These are phyloP conservation scores for Pythium insidiosum DNA, from an alignment of 352 stramenopile genomes.

Conservation along the genomic window DNA sequence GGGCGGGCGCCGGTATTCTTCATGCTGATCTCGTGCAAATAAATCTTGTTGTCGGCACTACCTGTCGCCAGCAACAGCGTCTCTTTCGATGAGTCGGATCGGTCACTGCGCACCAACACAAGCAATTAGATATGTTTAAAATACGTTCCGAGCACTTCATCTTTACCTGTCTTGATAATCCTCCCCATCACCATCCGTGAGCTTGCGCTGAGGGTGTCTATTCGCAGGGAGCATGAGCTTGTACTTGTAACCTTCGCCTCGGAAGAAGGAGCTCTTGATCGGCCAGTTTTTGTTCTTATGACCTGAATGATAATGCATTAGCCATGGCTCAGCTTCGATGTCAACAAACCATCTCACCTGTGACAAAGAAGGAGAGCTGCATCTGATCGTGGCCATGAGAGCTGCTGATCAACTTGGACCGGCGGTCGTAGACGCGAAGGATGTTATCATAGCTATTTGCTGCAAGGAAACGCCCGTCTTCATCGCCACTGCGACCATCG, in stretches of 20 bases:
- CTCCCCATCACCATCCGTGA: slow-evolving; percentile 72
- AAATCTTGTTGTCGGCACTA: slow-evolving; percentile 84
- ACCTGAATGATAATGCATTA: slow-evolving; percentile 7
- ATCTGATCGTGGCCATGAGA: slow-evolving; percentile 63
- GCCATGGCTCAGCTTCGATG: neutral
- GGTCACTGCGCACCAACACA: slow-evolving; percentile 11
- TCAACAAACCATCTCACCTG: slow-evolving; percentile 8
- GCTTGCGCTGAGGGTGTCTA: slow-evolving; percentile 45
- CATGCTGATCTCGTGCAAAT: slow-evolving; percentile 77
- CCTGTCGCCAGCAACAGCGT: slow-evolving; percentile 77
- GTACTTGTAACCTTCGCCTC: slow-evolving; percentile 82
- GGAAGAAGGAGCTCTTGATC: slow-evolving; percentile 87
- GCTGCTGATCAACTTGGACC: slow-evolving; percentile 77
- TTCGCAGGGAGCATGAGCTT: slow-evolving; percentile 61
- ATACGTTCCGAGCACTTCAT: no score
- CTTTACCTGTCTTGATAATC: slow-evolving; percentile 53
- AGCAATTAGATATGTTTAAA: neutral
- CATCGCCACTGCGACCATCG: slow-evolving; percentile 41
- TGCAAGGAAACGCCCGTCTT: slow-evolving; percentile 76
- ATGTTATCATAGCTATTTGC: slow-evolving; percentile 89
- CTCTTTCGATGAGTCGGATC: slow-evolving; percentile 44
- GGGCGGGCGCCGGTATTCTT: slow-evolving; percentile 39
- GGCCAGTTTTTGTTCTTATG: slow-evolving; percentile 91
- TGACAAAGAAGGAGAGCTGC: slow-evolving; percentile 71
- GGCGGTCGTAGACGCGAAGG: slow-evolving; percentile 79